Evolutionary conservation across 805 yeast species (phyloP).

Genomic region (Kluyveromyces siamensis): DNA sequence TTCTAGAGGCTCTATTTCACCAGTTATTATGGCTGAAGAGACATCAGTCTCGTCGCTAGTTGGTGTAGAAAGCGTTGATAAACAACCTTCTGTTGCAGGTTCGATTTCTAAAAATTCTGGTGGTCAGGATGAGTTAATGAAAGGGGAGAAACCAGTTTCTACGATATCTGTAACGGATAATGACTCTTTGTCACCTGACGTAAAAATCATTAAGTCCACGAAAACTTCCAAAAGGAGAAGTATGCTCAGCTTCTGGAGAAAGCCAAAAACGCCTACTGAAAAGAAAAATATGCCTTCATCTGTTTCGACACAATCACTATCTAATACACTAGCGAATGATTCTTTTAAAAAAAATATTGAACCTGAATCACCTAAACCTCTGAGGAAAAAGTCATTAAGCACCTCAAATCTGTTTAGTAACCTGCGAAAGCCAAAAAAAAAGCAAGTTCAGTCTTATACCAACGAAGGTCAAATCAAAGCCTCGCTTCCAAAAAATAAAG

Average conservation of each 20-base stretch:
- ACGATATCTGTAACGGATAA: not conserved
- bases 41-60: not conserved
- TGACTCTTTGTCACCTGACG: not conserved
- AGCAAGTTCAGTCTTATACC: not conserved
- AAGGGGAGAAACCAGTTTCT: not conserved
- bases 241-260: slow-evolving; percentile 1
- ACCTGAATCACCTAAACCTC: slow-evolving; percentile 11
- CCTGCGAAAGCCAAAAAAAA: slow-evolving; percentile 15
- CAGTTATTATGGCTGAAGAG: not conserved
- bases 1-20: not conserved
- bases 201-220: not conserved
- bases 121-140: not conserved
- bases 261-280: not conserved
- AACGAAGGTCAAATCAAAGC: not conserved
- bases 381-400: slow-evolving; percentile 22
- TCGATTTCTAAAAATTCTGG: not conserved
- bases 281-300: not conserved
- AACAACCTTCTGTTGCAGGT: not conserved
- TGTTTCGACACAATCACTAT: not conserved
- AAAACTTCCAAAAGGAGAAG: slow-evolving; percentile 1
- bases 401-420: slow-evolving; percentile 22
- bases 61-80: not conserved
- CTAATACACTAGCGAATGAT: not conserved
- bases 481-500: slow-evolving; percentile 2
- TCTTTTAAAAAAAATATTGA: not conserved